These are phyloP conservation scores for Gossypium lobatum DNA, from an alignment of 441 rosid genomes.

Conservation along the genomic window DNA sequence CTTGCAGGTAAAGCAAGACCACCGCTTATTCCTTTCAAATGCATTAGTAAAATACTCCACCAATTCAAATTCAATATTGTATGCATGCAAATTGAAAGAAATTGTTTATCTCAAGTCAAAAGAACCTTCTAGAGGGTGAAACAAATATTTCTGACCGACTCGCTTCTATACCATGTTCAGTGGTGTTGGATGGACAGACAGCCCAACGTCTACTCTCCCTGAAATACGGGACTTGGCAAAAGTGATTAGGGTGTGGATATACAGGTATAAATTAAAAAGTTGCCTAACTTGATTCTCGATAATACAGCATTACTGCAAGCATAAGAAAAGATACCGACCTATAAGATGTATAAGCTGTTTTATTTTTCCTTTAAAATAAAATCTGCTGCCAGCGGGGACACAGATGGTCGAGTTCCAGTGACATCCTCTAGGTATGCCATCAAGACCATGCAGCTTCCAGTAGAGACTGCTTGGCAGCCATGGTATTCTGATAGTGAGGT, in stretches of 20 bases:
- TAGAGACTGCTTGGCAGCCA: constrained; percentile 22
- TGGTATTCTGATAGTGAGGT: constrained; percentile 28
- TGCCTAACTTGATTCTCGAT: constrained; percentile 5
- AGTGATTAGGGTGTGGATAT: constrained; percentile 18
- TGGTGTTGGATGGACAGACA: constrained; percentile 19
- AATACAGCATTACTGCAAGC: neutral
- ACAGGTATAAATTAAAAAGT: neutral
- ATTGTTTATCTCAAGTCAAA: neutral
- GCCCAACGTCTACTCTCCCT: constrained; percentile 24
- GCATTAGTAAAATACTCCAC: neutral
- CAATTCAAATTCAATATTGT: neutral
- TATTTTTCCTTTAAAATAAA: neutral
- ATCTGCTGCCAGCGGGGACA: constrained; percentile 21
- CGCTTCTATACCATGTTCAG: constrained; percentile 17
- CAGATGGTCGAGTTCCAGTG: constrained; percentile 25
- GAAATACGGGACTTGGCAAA: constrained; percentile 15
- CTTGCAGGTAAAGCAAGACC: constrained; percentile 14
- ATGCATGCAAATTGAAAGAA: neutral
- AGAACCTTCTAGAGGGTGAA: neutral
- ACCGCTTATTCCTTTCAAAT: neutral
- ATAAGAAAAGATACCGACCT: neutral
- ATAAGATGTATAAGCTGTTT: neutral
- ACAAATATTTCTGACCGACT: neutral
- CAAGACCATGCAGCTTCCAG: constrained; percentile 16
- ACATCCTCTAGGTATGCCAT: constrained; percentile 24